These are phyloP conservation scores for Ophiostoma piceae DNA, from an alignment of 2,329 filamentous ascomycete genomes.

Conservation along the genomic window DNA sequence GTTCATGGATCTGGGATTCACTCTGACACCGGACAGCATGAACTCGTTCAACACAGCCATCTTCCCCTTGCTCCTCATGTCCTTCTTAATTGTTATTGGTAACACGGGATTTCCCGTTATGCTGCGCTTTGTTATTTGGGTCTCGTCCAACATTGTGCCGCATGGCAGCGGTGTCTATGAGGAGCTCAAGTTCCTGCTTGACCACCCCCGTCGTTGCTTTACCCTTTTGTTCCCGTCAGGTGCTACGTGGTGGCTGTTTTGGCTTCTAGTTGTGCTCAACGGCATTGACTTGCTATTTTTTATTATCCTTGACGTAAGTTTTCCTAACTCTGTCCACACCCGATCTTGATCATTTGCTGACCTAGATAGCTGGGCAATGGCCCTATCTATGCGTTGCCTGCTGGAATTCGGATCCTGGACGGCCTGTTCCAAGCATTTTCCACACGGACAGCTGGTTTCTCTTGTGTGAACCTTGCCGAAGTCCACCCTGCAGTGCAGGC, in stretches of 20 bases:
- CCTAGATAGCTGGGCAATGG: constrained; percentile 59
- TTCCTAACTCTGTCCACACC: neutral
- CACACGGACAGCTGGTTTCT: constrained; percentile 86
- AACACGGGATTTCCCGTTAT: constrained; percentile 95
- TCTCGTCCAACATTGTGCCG: constrained; percentile 61
- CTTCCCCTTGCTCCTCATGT: constrained; percentile 69
- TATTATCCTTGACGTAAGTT: constrained; percentile 77
- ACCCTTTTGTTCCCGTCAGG: constrained; percentile 85
- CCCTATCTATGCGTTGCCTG: constrained; percentile 61
- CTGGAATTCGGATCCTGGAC: constrained; percentile 72
- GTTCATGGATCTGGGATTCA: constrained; percentile 94
- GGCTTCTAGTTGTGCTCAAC: constrained; percentile 76
- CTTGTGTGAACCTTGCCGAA: constrained; percentile 68
- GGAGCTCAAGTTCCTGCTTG: constrained; percentile 81
- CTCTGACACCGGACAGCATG: constrained; percentile 91
- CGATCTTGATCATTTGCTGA: neutral
- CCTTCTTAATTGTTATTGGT: constrained; percentile 86
- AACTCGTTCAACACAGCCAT: constrained; percentile 73
- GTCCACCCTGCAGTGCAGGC: constrained; percentile 90
- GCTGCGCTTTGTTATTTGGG: constrained; percentile 90
- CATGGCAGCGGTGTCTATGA: constrained; percentile 71
- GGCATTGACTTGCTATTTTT: constrained; percentile 84
- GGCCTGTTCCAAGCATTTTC: constrained; percentile 86
- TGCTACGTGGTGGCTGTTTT: constrained; percentile 95
- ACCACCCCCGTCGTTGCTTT: constrained; percentile 93